These are phyloP conservation scores for Osmozyma mogii DNA, from an alignment of 805 yeast genomes.

Conservation along the genomic window DNA sequence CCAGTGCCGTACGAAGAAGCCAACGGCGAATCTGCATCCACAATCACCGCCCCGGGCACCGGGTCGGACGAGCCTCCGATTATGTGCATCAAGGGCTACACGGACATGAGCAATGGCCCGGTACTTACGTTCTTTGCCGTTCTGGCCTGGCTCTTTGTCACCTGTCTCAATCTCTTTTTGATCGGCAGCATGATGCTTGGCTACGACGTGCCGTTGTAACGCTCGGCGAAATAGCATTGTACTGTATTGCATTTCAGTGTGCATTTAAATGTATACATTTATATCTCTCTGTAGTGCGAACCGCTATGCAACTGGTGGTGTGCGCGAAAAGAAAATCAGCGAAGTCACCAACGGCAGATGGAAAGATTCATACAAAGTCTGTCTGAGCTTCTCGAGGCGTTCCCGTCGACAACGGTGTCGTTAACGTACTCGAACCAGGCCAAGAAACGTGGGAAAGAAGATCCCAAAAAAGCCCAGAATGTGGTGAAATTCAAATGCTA, in stretches of 20 bases:
- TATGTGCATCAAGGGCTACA: constrained; percentile 27
- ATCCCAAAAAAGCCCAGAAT: constrained; percentile 18
- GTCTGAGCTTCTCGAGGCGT: constrained; percentile 26
- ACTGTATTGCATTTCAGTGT: not conserved
- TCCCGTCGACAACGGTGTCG: constrained; percentile 29
- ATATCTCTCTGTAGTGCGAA: no score
- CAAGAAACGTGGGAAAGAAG: constrained; percentile 14
- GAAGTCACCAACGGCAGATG: no score
- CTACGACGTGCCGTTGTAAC: constrained; percentile 43
- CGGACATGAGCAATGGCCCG: constrained; percentile 67
- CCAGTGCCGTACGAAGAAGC: not conserved
- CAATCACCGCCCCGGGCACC: not conserved
- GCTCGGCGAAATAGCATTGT: not conserved
- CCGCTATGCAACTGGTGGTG: no score
- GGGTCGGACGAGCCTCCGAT: constrained; percentile 18
- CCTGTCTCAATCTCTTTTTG: constrained; percentile 64
- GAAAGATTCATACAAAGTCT: constrained; percentile 24
- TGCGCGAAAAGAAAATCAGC: no score
- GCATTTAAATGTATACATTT: no score
- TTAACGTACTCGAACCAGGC: constrained; percentile 28
- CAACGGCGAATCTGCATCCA: not conserved
- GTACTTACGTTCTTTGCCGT: constrained; percentile 47
- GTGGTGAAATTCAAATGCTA: constrained; percentile 49
- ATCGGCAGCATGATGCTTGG: constrained; percentile 44
- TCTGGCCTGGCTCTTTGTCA: constrained; percentile 61